Evolutionary conservation across 129 eudicot genomes (phyloP).

Genomic region (Gnaphalium uliginosum): DNA sequence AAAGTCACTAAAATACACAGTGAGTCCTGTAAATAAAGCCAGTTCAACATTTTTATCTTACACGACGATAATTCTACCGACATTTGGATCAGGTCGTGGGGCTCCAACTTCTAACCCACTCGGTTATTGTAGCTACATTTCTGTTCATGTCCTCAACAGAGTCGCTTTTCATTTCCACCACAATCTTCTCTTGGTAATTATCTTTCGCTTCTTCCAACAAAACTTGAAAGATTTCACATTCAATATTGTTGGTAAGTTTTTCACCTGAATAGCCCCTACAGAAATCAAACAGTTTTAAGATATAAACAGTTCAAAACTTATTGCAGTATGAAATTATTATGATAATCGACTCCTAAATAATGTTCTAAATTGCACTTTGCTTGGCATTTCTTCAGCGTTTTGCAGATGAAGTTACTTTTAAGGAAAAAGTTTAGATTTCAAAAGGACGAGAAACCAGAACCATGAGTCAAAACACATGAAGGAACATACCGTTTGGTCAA

Average conservation of each 20-base stretch:
- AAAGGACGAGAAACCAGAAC: not conserved
- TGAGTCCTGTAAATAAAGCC: not conserved
- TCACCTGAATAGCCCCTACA: conserved; percentile 80
- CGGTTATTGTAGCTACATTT: conserved; percentile 55
- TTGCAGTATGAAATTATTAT: not conserved
- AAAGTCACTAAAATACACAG: not conserved
- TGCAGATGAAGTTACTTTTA: not conserved
- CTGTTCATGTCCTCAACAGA: conserved; percentile 74
- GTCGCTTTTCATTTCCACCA: conserved; percentile 71
- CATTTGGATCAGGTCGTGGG: conserved; percentile 20
- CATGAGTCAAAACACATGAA: not conserved
- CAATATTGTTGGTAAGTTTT: conserved; percentile 82
- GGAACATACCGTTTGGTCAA: conserved; percentile 60
- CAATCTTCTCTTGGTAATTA: conserved; percentile 67
- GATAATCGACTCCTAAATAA: not conserved
- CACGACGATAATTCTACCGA: not conserved
- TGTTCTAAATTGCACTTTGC: not conserved
- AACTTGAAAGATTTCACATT: conserved; percentile 92
- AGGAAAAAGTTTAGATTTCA: not conserved
- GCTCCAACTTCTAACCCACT: conserved; percentile 76
- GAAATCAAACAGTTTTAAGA: not conserved
- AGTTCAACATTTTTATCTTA: not conserved
- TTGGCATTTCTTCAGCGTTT: not conserved
- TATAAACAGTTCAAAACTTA: not conserved
- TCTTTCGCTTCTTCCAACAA: conserved; percentile 89